A percentile compares a stretch with the other conserved stretches of the same genome.
These are phyloP conservation scores for Trifolium repens DNA, from an alignment of 306 rosid species.

Conservation along the genomic window DNA sequence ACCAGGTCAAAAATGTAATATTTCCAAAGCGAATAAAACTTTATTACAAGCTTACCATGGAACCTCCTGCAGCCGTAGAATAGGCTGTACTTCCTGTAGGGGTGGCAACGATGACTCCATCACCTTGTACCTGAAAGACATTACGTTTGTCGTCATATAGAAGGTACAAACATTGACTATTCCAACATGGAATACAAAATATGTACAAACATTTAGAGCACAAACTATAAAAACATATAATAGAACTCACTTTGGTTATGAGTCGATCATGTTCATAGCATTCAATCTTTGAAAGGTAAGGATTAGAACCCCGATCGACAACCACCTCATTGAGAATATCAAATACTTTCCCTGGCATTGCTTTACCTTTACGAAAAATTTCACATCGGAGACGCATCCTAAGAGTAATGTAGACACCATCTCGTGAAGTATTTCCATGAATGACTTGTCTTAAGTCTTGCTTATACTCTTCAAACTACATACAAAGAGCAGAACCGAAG, in stretches of 20 bases:
- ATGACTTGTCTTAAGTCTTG: conserved; percentile 84
- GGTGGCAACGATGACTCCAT: conserved; percentile 98
- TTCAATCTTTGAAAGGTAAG: conserved; percentile 96
- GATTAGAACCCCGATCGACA: conserved; percentile 97
- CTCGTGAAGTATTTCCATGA: conserved; percentile 85
- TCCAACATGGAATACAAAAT: conserved; percentile 22
- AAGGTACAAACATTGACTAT: conserved; percentile 23
- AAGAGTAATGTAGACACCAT: conserved; percentile 97
- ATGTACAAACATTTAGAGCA: conserved; percentile 4
- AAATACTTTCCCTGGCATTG: conserved; percentile 88
- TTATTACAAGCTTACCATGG: conserved; percentile 68
- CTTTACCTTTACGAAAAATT: conserved; percentile 79
- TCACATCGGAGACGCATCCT: conserved; percentile 98
- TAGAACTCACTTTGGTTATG: conserved; percentile 83
- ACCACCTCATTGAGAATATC: conserved; percentile 91
- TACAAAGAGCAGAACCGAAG: conserved; percentile 43
- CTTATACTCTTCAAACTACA: conserved; percentile 75
- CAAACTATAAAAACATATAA: conserved; percentile 16
- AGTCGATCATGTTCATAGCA: conserved; percentile 91
- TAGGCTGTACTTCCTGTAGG: conserved; percentile 99
- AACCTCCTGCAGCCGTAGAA: conserved; percentile 99
- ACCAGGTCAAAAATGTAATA: conserved; percentile 21
- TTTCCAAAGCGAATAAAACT: conserved; percentile 4
- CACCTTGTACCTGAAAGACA: conserved; percentile 88
- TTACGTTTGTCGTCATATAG: conserved; percentile 27